phyloP scores from a whole-genome alignment of 202 grass and related monocot genomes.

The Carex sylvatica region DNA sequence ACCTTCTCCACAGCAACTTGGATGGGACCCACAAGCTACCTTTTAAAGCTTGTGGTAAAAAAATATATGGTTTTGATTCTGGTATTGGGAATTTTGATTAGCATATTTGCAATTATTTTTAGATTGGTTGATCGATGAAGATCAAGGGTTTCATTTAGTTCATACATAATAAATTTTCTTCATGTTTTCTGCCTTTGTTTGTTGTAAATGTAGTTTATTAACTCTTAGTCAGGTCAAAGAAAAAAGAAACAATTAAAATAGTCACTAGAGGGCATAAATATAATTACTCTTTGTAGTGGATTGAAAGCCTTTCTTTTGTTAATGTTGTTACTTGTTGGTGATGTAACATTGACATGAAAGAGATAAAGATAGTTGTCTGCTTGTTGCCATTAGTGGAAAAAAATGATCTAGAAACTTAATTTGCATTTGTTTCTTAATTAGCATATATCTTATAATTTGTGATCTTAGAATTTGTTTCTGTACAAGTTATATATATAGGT shows the following conservation, averaged over 20 bases:
- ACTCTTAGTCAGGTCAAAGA: background rate
- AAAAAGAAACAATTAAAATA: background rate
- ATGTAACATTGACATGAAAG: background rate
- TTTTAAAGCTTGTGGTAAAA: constrained; percentile 28
- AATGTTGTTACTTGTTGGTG: background rate
- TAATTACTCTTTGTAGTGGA: background rate
- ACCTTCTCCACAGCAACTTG: background rate
- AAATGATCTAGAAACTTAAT: background rate
- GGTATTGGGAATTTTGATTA: constrained; percentile 23
- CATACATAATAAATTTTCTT: constrained; percentile 35
- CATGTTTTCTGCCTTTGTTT: background rate
- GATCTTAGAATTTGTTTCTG: background rate
- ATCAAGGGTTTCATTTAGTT: constrained; percentile 30
- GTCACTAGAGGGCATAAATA: background rate
- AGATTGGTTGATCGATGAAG: constrained; percentile 31
- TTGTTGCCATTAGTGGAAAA: background rate
- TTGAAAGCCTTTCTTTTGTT: background rate
- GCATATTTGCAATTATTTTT: constrained; percentile 13
- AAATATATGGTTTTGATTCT: background rate
- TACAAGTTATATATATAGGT: background rate
- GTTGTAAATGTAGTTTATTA: background rate
- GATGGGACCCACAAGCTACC: constrained; percentile 15
- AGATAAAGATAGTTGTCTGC: background rate
- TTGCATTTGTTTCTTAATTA: background rate
- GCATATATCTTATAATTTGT: background rate